Evolutionary conservation across 2,329 filamentous ascomycete species (phyloP).

Genomic region (Phaeosphaeriaceae sp.): DNA sequence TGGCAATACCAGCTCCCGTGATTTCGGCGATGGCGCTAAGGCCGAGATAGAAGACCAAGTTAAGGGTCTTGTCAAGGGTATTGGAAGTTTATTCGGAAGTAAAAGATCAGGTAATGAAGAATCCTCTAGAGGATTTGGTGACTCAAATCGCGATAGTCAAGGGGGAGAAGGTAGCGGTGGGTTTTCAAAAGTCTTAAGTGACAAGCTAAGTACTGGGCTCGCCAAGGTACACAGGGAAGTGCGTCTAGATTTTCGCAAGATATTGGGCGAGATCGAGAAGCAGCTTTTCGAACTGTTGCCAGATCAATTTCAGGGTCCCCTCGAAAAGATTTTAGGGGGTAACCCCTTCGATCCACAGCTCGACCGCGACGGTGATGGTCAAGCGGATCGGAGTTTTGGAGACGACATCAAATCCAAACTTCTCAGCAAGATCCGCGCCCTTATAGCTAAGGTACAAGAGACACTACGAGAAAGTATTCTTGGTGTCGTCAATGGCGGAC

Average conservation of each 20-base stretch:
- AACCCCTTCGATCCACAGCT: constrained; percentile 40
- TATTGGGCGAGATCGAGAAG: constrained; percentile 37
- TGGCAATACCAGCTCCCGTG: constrained; percentile 38
- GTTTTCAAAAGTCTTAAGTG: constrained; percentile 36
- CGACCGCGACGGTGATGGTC: constrained; percentile 30
- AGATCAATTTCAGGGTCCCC: constrained; percentile 35
- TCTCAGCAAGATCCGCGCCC: constrained; percentile 31
- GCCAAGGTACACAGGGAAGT: constrained; percentile 40
- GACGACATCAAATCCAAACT: constrained; percentile 39
- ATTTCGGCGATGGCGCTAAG: constrained; percentile 38
- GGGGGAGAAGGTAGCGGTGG: constrained; percentile 24
- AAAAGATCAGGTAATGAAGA: constrained; percentile 26
- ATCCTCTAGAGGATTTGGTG: constrained; percentile 25
- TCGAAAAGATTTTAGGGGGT: constrained; percentile 38
- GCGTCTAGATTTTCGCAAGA: constrained; percentile 37
- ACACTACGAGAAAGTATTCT: constrained; percentile 38
- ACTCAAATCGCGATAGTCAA: constrained; percentile 16
- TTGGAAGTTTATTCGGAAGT: constrained; percentile 33
- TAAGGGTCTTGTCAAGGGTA: constrained; percentile 34
- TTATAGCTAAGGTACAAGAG: constrained; percentile 37
- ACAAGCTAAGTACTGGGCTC: constrained; percentile 39
- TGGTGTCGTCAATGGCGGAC: constrained; percentile 39
- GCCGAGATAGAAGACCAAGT: constrained; percentile 39
- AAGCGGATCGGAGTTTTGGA: constrained; percentile 33
- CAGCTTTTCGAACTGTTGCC: constrained; percentile 38